Conservation (phyloP, 73 alveolate genomes). For the Paramecium primaurelia region DNA sequence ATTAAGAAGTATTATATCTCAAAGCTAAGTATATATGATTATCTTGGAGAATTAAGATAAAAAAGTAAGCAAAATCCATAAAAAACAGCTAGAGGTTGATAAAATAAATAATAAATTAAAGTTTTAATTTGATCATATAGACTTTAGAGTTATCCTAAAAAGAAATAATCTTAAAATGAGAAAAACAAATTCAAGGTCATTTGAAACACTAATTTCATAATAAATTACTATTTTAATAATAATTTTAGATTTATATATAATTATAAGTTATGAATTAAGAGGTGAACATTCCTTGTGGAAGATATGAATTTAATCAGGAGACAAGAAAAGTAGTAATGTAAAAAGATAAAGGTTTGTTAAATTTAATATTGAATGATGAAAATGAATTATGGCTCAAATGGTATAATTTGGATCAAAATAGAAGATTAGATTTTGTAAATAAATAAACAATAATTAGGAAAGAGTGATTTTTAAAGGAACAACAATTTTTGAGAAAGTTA, state of each 20-base stretch:
- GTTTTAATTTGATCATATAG: too few relatives aligned
- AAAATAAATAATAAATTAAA: too few relatives aligned
- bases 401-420: neutral
- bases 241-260: neutral
- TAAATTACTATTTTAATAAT: neutral
- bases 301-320: neutral
- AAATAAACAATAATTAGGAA: neutral
- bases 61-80: too few relatives aligned
- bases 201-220: too few relatives aligned
- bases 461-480: neutral
- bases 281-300: neutral
- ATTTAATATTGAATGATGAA: neutral
- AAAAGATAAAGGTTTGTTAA: neutral
- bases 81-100: too few relatives aligned
- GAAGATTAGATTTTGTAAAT: neutral
- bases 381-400: conserved; percentile 4
- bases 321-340: neutral
- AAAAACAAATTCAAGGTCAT: too few relatives aligned
- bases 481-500: neutral
- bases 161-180: too few relatives aligned
- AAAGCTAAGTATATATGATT: too few relatives aligned
- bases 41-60: too few relatives aligned
- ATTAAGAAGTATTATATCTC: too few relatives aligned
- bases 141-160: too few relatives aligned
- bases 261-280: neutral